Conservation (phyloP, 2,329 filamentous ascomycete species). For the Pseudogymnoascus sp. region DNA sequence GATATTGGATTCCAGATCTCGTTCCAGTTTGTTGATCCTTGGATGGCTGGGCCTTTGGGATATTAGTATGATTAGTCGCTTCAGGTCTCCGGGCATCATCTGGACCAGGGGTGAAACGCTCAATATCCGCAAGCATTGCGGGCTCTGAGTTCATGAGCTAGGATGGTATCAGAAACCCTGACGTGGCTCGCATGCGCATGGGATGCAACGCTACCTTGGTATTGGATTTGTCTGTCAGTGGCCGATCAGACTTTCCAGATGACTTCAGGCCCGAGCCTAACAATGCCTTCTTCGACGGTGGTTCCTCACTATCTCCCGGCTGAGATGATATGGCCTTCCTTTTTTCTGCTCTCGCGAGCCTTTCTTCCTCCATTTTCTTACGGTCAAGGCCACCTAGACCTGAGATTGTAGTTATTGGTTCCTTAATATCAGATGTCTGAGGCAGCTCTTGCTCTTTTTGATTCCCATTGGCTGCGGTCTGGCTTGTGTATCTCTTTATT, state of each 20-base stretch:
- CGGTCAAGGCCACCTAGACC: constrained; percentile 48
- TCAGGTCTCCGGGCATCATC: not conserved
- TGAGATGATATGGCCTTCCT: constrained; percentile 29
- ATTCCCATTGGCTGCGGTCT: not conserved
- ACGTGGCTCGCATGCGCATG: not conserved
- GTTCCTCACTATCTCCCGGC: not conserved
- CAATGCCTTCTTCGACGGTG: not conserved
- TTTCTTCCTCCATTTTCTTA: constrained; percentile 78
- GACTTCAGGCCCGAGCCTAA: not conserved
- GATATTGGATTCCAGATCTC: constrained; percentile 25
- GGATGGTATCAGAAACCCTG: constrained; percentile 6
- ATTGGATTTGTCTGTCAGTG: not conserved
- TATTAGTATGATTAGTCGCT: not conserved
- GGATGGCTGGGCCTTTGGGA: constrained; percentile 10
- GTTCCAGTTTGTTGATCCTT: constrained; percentile 12
- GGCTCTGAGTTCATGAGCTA: constrained; percentile 9
- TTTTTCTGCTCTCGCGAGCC: constrained; percentile 53
- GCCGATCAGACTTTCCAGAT: not conserved
- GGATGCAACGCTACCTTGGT: constrained; percentile 4
- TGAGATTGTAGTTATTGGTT: not conserved
- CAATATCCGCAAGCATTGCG: not conserved
- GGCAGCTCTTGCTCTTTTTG: not conserved
- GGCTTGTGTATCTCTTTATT: not conserved
- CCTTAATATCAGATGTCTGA: not conserved
- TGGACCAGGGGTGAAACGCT: not conserved